These are phyloP conservation scores for Cicer pinnatifidum DNA, from an alignment of 306 rosid genomes.

Conservation along the genomic window DNA sequence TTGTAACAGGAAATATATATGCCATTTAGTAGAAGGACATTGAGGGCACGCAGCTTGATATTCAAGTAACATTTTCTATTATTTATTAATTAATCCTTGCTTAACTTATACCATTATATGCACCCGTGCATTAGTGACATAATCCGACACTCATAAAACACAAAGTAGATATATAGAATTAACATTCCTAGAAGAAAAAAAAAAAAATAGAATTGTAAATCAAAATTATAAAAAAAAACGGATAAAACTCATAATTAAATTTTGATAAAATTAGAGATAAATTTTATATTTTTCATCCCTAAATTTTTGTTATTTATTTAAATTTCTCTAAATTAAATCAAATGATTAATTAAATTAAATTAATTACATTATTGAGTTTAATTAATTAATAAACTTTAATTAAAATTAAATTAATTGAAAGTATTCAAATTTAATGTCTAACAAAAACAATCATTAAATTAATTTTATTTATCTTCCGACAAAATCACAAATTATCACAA, in stretches of 20 bases:
- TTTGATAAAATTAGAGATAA: neutral
- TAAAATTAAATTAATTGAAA: rapidly evolving
- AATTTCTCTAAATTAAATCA: no score
- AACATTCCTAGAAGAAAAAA: neutral
- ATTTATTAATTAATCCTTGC: slow-evolving; percentile 30
- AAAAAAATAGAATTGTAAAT: neutral
- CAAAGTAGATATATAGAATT: neutral
- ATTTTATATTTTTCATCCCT: no score
- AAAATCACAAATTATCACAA: no score
- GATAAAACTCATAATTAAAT: neutral
- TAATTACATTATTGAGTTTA: no score
- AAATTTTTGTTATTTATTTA: no score
- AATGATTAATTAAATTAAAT: no score
- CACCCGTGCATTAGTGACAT: slow-evolving; percentile 3
- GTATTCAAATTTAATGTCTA: no score
- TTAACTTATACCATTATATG: neutral
- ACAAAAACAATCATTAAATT: no score
- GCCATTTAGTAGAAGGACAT: slow-evolving; percentile 54
- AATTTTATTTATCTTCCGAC: no score
- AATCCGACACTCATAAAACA: neutral
- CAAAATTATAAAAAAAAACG: neutral
- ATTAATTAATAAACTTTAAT: no score
- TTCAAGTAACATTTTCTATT: slow-evolving; percentile 39
- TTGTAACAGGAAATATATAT: slow-evolving; percentile 30
- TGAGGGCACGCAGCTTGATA: slow-evolving; percentile 66